These are phyloP conservation scores for Eucalyptus regnans DNA, from an alignment of 345 rosid species.

Conservation along the genomic window DNA sequence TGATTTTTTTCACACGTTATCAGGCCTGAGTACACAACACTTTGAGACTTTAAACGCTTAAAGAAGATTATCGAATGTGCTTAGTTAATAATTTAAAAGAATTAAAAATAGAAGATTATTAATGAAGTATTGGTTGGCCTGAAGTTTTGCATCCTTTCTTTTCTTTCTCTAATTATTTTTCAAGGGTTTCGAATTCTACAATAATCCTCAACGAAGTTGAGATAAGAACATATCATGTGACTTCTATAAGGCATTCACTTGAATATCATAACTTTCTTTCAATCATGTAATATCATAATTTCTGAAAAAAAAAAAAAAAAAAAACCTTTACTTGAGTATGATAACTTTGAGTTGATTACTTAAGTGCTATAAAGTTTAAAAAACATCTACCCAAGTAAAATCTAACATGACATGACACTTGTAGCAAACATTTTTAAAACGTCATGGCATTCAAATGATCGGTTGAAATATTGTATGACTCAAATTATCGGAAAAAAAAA, in stretches of 20 bases:
- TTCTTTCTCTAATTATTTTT: not conserved
- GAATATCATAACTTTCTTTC: not conserved
- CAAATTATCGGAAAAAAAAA: not conserved
- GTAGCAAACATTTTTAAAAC: rapidly evolving
- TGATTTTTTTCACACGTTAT: not conserved
- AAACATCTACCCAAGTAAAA: not conserved
- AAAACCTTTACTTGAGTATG: not conserved
- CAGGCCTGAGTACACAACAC: not conserved
- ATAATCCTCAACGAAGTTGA: not conserved
- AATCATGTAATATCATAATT: not conserved
- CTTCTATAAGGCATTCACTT: rapidly evolving
- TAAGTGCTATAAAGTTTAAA: rapidly evolving
- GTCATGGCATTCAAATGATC: not conserved
- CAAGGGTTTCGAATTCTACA: not conserved
- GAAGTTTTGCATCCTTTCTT: not conserved
- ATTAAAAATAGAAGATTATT: not conserved
- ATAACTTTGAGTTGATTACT: not conserved
- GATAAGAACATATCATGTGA: not conserved
- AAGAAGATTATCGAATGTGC: not conserved
- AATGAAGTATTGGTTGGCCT: not conserved
- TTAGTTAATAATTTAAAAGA: not conserved
- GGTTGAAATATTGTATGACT: not conserved
- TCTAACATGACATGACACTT: not conserved
- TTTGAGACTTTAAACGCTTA: not conserved
- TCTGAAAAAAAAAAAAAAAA: too few species aligned